A percentile compares a stretch with the other conserved stretches of the same genome.
These are phyloP conservation scores for Alternaria triticimaculans DNA, from an alignment of 2,329 filamentous ascomycete genomes.

Conservation along the genomic window DNA sequence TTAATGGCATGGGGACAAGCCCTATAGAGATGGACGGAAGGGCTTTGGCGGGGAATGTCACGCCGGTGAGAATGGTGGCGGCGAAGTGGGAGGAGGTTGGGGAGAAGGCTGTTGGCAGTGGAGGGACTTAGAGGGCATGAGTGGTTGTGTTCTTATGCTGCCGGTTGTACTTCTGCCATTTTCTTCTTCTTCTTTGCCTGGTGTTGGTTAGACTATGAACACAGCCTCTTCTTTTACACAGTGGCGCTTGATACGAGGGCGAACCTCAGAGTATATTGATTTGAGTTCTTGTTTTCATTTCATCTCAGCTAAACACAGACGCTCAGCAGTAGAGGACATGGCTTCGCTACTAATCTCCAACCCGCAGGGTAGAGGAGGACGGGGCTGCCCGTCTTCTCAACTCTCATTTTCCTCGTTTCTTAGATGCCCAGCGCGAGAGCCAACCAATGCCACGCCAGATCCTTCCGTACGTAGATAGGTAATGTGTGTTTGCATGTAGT, in stretches of 20 bases:
- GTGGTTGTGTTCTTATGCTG: not conserved
- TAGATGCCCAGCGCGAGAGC: not conserved
- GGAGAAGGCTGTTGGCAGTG: not conserved
- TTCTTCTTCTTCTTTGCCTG: not conserved
- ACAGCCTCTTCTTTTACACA: not conserved
- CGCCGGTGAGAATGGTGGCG: not conserved
- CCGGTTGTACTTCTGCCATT: not conserved
- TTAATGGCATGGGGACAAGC: not conserved
- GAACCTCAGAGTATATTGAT: not conserved
- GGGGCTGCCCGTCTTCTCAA: conserved; percentile 11
- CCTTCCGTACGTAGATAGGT: not conserved
- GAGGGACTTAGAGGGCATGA: not conserved
- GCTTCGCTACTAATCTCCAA: not conserved
- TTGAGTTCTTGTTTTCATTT: not conserved
- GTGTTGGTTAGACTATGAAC: not conserved
- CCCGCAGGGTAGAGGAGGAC: not conserved
- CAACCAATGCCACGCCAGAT: conserved; percentile 2
- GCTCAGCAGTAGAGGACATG: conserved; percentile 1
- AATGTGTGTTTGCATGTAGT: not conserved
- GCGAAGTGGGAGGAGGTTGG: conserved; percentile 1
- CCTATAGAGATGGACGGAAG: not conserved
- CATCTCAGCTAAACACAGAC: conserved; percentile 2
- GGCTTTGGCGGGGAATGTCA: not conserved
- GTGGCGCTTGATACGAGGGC: not conserved
- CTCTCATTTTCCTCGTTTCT: not conserved